Percentiles rank a stretch among this genome's conserved stretches.
phyloP scores from a whole-genome alignment of 176 grass and related monocot species.

The Metroxylon sagu region DNA sequence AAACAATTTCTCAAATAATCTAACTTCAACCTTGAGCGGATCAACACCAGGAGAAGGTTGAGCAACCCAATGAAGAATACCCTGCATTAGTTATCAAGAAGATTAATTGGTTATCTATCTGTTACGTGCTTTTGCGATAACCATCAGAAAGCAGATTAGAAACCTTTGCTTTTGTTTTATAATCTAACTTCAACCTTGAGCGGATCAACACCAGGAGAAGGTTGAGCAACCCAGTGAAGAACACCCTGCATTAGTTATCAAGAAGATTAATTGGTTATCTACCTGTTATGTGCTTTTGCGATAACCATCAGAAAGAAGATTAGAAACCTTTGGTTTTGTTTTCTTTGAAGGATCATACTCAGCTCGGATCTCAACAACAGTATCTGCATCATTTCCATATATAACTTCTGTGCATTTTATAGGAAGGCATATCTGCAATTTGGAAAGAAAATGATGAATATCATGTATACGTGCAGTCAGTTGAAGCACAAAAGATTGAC shows the following conservation, averaged over 20 bases:
- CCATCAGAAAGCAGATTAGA: neutral
- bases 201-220: slow-evolving; percentile 73
- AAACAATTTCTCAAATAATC: slow-evolving; percentile 87
- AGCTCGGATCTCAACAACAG: slow-evolving; percentile 69
- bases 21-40: slow-evolving; percentile 73
- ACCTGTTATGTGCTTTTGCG: neutral
- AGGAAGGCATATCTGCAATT: slow-evolving; percentile 74
- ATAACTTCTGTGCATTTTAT: slow-evolving; percentile 95
- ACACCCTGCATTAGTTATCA: slow-evolving; percentile 51
- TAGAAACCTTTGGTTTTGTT: slow-evolving; percentile 74
- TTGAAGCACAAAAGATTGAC: too few species aligned
- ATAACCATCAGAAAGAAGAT: neutral
- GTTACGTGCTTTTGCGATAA: neutral
- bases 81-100: slow-evolving; percentile 33
- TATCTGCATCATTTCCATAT: slow-evolving; percentile 50
- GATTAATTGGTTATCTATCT: neutral
- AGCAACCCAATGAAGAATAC: slow-evolving; percentile 94
- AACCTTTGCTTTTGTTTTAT: slow-evolving; percentile 92
- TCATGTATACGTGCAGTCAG: too few species aligned
- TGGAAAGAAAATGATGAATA: neutral
- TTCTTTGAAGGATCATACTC: slow-evolving; percentile 93
- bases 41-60: slow-evolving; percentile 75
- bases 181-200: slow-evolving; percentile 83
- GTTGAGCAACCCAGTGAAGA: slow-evolving; percentile 89
- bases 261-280: neutral